A percentile compares a stretch with the other conserved stretches of the same genome.
Conservation (phyloP, 2,329 filamentous ascomycete genomes). For the Metarhizium sp. region DNA sequence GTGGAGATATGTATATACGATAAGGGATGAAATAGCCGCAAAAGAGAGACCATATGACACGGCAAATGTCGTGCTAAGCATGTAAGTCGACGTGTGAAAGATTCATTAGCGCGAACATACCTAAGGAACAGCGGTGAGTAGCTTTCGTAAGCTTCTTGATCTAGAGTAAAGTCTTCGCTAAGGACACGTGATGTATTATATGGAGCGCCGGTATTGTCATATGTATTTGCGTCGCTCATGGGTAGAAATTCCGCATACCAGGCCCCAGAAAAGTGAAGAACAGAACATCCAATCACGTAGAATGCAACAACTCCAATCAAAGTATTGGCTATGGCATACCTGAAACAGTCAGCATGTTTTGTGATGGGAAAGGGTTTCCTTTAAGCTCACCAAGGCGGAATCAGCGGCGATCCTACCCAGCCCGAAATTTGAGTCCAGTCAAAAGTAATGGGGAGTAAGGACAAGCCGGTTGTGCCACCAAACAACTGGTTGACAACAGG, state of each 20-base stretch:
- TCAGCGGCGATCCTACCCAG: conserved; percentile 57
- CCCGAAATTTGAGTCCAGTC: conserved; percentile 68
- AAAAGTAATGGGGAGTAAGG: conserved; percentile 62
- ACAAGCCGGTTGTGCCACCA: conserved; percentile 58
- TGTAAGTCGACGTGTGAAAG: neutral
- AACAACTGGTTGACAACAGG: conserved; percentile 64
- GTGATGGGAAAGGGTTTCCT: neutral
- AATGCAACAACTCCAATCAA: conserved; percentile 57
- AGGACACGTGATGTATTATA: conserved; percentile 61
- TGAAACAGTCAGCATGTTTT: conserved; percentile 12
- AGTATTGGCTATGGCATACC: conserved; percentile 65
- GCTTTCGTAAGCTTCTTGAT: conserved; percentile 52
- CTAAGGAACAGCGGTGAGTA: conserved; percentile 62
- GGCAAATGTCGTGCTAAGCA: conserved; percentile 57
- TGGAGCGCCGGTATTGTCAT: conserved; percentile 55
- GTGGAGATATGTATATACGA: conserved; percentile 60
- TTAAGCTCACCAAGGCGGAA: conserved; percentile 51
- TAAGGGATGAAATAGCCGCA: conserved; percentile 57
- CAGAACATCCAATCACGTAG: conserved; percentile 49
- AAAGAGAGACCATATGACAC: conserved; percentile 64
- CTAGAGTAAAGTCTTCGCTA: conserved; percentile 50
- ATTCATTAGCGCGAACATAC: conserved; percentile 16
- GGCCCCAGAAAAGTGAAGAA: conserved; percentile 54
- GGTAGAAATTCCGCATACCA: conserved; percentile 59
- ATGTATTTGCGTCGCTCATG: conserved; percentile 60